phyloP scores from a whole-genome alignment of 768 basidiomycete species.

The Suillus luteus region DNA sequence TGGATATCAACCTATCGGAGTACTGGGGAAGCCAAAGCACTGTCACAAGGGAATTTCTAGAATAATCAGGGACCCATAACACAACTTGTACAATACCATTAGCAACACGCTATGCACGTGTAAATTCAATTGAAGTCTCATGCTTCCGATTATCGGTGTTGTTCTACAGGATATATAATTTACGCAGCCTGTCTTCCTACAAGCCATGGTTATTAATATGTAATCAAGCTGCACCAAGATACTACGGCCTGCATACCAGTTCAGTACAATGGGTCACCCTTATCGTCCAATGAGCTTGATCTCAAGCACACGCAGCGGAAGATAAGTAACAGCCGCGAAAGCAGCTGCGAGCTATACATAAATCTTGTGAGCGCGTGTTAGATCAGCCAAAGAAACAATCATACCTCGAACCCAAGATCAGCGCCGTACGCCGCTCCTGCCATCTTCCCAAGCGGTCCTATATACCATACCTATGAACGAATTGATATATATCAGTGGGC shows the following conservation, averaged over 20 bases:
- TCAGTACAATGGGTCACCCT: not conserved
- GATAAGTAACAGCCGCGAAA: slow-evolving; percentile 49
- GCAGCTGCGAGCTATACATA: slow-evolving; percentile 40
- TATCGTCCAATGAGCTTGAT: slow-evolving; percentile 44
- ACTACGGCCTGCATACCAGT: not conserved
- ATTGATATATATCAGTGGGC: not conserved
- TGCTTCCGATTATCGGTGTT: not conserved
- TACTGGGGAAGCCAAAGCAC: not conserved
- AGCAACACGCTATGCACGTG: not conserved
- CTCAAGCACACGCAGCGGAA: slow-evolving; percentile 50
- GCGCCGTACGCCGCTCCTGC: slow-evolving; percentile 38
- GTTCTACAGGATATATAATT: not conserved
- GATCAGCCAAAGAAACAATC: slow-evolving; percentile 11
- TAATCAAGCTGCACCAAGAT: not conserved
- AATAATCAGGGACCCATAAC: not conserved
- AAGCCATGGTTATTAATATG: not conserved
- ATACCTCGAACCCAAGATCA: slow-evolving; percentile 57
- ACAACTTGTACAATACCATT: not conserved
- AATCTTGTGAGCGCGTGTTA: not conserved
- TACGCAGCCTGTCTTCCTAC: not conserved
- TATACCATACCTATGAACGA: slow-evolving; percentile 43
- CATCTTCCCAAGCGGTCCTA: slow-evolving; percentile 46
- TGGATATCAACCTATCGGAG: too few species aligned
- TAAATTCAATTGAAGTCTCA: not conserved
- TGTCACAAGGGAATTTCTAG: not conserved